Evolutionary conservation across 2,329 filamentous ascomycete genomes (phyloP).

Genomic region (Cercospora sp.): DNA sequence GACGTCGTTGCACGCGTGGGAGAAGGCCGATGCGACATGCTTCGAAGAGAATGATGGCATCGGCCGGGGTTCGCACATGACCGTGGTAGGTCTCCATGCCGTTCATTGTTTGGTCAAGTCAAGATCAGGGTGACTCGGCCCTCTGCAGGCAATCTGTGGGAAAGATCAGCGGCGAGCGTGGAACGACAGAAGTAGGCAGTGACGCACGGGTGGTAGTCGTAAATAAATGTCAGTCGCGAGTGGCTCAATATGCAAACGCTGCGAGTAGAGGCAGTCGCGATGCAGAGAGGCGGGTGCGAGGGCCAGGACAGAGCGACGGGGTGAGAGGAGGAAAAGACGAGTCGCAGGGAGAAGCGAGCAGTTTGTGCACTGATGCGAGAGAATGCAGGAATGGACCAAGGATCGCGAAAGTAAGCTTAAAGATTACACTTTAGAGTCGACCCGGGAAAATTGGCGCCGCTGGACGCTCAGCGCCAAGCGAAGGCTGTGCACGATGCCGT

Average conservation of each 20-base stretch:
- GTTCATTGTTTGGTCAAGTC: constrained; percentile 18
- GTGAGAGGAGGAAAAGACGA: neutral
- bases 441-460: neutral
- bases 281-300: neutral
- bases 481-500: neutral
- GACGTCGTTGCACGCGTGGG: constrained; percentile 84
- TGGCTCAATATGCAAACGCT: neutral
- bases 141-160: neutral
- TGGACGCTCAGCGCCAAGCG: neutral
- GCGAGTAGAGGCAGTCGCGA: neutral
- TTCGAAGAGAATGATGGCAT: constrained; percentile 98
- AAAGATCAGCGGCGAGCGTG: neutral
- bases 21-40: constrained; percentile 86
- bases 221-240: neutral
- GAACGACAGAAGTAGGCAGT: neutral
- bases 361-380: neutral
- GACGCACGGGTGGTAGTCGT: neutral
- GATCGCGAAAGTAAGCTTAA: constrained; percentile 7
- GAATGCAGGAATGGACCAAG: constrained; percentile 1
- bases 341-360: neutral
- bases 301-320: neutral
- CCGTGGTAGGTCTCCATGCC: constrained; percentile 95
- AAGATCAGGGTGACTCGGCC: neutral
- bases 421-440: constrained; percentile 1
- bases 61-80: constrained; percentile 88